Evolutionary conservation across 2,329 filamentous ascomycete species (phyloP).

Genomic region (Pestalotiopsis sp.): DNA sequence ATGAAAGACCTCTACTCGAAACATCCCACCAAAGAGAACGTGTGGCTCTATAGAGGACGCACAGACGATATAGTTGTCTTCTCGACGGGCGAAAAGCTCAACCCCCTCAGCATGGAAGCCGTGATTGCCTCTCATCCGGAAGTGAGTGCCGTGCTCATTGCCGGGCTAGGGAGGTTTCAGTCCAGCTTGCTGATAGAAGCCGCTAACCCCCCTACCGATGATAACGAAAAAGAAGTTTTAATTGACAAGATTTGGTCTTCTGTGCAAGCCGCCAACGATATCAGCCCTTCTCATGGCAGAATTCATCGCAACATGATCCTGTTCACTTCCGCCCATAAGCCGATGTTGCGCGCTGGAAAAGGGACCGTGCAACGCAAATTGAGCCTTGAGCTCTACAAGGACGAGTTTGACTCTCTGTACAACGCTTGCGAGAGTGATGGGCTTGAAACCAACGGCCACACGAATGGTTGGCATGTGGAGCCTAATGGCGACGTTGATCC

Average conservation of each 20-base stretch:
- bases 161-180: constrained; percentile 32
- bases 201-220: background rate
- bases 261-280: constrained; percentile 17
- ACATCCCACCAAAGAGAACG: constrained; percentile 34
- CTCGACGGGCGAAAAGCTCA: constrained; percentile 44
- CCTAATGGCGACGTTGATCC: background rate
- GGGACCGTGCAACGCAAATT: constrained; percentile 37
- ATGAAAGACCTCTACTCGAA: constrained; percentile 43
- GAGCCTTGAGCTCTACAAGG: constrained; percentile 31
- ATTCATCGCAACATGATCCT: constrained; percentile 28
- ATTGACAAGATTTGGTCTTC: constrained; percentile 23
- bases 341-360: constrained; percentile 36
- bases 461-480: background rate
- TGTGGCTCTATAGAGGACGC: constrained; percentile 36
- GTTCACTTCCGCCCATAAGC: constrained; percentile 32
- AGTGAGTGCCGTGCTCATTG: constrained; percentile 34
- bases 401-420: constrained; percentile 37
- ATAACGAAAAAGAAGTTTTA: constrained; percentile 14
- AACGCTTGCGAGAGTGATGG: background rate
- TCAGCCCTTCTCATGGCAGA: constrained; percentile 19
- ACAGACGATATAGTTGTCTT: constrained; percentile 36
- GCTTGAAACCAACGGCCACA: background rate
- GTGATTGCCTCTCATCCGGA: constrained; percentile 31
- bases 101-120: constrained; percentile 39
- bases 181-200: constrained; percentile 29